A percentile compares a stretch with the other conserved stretches of the same genome.
Conservation (phyloP, 345 rosid species). For the Populus deltoides region DNA sequence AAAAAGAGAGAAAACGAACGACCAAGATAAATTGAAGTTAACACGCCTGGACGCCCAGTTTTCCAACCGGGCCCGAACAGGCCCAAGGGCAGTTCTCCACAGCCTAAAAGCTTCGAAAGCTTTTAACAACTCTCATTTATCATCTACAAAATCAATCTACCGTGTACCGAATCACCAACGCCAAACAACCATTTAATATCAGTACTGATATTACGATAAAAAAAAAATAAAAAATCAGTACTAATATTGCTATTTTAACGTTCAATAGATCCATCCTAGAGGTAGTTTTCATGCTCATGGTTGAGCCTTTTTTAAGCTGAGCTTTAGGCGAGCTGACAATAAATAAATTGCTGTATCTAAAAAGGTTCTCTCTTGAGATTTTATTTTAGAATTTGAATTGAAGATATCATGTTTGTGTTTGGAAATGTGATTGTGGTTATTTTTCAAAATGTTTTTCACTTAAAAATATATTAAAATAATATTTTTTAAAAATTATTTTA, state of each 20-base stretch:
- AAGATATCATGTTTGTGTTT: too few species aligned
- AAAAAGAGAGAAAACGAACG: too few species aligned
- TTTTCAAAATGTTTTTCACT: too few species aligned
- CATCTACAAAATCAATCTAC: neutral
- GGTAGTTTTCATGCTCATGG: neutral
- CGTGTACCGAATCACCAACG: neutral
- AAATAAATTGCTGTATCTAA: neutral
- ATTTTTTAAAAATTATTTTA: too few species aligned
- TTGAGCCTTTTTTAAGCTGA: neutral
- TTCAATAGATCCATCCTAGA: neutral
- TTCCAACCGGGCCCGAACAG: neutral
- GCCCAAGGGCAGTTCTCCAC: neutral
- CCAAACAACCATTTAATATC: neutral
- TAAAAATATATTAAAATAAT: too few species aligned
- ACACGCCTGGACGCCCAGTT: too few species aligned
- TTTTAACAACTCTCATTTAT: neutral
- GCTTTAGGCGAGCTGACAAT: neutral
- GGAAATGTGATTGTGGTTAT: too few species aligned
- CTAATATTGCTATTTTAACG: neutral
- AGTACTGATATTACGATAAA: too few species aligned
- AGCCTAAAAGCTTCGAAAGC: too few species aligned
- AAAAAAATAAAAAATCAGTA: too few species aligned
- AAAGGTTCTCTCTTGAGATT: too few species aligned
- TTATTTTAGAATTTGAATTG: neutral
- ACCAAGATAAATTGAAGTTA: too few species aligned